Evolutionary conservation across 2,329 filamentous ascomycete species (phyloP), one percentile per base, ranked within the genome.

Genomic region (Talaromyces amestolkiae): DNA sequence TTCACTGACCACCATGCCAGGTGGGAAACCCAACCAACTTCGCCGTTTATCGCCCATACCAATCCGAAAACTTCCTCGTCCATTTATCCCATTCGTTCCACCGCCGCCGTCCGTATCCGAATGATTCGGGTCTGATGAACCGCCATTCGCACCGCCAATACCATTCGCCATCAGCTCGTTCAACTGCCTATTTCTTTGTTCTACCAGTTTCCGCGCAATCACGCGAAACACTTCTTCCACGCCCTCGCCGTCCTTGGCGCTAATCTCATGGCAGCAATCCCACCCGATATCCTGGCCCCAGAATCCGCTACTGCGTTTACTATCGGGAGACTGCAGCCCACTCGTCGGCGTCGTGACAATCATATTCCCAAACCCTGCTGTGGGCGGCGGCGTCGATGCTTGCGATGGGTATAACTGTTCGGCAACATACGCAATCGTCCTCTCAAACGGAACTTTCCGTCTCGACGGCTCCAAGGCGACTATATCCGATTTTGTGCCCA

Each of bases 241-340:
- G 19, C 94, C 94, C 81, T 97, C 93, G 65, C 93, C 93, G 73
- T 90, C 93, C 82, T 96, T 94, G 58, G 94, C 93, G 71, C 89
- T 93, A 74, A 99, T 94, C 81, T 99, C 95, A 78, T 98, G 95
- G 77, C 94, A 98, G 68, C 93, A 96, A 73, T 97, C 93, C 93
- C 94, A 98, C 61, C 93, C 93, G 6, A 93, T 88, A 74, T 97
- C 93, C 76, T 95, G 91, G 24, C 90, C 92, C 93, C 93, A 97
- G 79, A 77, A 83, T 61, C 72, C 82, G 68, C 74, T 81, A 72
- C 79, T 79, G 67, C 78, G 80, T 66, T 81, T 82, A 70, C 77
- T 81, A 68, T 80, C 79, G 0, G 76, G 72, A 49, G 76, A 79
- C 59, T 74, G 71, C 2, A 76, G 39, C 17, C 67, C 63, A 37